These are phyloP conservation scores for Aciculosporium take DNA, from an alignment of 2,329 filamentous ascomycete species.

Conservation along the genomic window DNA sequence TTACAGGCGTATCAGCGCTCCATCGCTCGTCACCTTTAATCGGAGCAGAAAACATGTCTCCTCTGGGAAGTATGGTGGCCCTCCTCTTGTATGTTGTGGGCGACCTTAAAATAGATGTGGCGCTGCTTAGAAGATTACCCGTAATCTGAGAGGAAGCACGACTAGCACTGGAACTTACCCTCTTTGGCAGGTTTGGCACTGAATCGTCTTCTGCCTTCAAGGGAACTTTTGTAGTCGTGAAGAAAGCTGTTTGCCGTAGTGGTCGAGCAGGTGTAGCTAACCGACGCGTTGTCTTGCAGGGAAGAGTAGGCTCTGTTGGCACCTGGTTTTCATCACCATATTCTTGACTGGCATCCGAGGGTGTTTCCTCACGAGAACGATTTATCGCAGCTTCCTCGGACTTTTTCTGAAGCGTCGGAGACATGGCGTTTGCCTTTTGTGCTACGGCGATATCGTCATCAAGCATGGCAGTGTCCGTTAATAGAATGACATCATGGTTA, in stretches of 20 bases:
- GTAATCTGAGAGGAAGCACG: conserved; percentile 31
- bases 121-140: conserved; percentile 29
- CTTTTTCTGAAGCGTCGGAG: conserved; percentile 32
- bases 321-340: conserved; percentile 53
- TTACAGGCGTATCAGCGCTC: conserved; percentile 38
- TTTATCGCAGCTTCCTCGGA: conserved; percentile 21
- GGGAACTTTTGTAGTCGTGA: conserved; percentile 66
- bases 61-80: neutral
- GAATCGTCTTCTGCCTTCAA: conserved; percentile 53
- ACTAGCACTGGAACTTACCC: conserved; percentile 36
- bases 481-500: conserved; percentile 16
- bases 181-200: conserved; percentile 32
- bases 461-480: conserved; percentile 33
- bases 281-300: conserved; percentile 10
- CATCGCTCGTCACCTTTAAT: conserved; percentile 40
- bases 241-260: conserved; percentile 34
- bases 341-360: conserved; percentile 49
- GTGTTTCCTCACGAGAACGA: conserved; percentile 27
- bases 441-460: conserved; percentile 44
- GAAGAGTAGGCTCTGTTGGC: conserved; percentile 37
- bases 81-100: conserved; percentile 29
- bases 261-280: conserved; percentile 44
- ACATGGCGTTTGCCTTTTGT: conserved; percentile 46
- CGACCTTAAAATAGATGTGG: conserved; percentile 40
- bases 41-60: conserved; percentile 14